phyloP scores from a whole-genome alignment of 1,139 yeast genomes.

The Meyerozyma athensensis region DNA sequence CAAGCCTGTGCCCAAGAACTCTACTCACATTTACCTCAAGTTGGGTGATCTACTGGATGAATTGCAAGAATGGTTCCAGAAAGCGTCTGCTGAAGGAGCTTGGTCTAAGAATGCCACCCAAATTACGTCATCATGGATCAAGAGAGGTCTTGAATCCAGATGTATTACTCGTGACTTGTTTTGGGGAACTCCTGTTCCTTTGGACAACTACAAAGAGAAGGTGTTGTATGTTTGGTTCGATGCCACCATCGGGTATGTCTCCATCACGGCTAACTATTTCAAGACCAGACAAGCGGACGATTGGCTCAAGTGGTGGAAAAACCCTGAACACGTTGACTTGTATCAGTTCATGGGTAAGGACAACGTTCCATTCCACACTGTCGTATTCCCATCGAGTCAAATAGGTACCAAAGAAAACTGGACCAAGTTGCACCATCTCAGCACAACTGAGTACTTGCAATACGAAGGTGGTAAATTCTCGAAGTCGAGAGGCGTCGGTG shows the following conservation, averaged over 20 bases:
- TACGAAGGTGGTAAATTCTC: slow-evolving; percentile 98
- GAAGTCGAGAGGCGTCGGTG: slow-evolving; percentile 94
- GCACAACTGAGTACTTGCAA: slow-evolving; percentile 93
- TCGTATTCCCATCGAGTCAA: slow-evolving; percentile 90
- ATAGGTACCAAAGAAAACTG: slow-evolving; percentile 84
- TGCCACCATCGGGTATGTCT: slow-evolving; percentile 94
- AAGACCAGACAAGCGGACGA: slow-evolving; percentile 47
- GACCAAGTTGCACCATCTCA: slow-evolving; percentile 88
- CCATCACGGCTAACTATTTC: slow-evolving; percentile 92
- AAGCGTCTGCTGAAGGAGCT: slow-evolving; percentile 62
- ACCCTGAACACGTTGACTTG: slow-evolving; percentile 76
- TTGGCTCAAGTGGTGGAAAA: slow-evolving; percentile 85
- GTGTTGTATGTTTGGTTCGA: slow-evolving; percentile 98
- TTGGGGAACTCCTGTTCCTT: slow-evolving; percentile 99
- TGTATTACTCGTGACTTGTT: slow-evolving; percentile 94
- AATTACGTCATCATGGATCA: slow-evolving; percentile 89
- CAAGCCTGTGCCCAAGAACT: slow-evolving; percentile 71
- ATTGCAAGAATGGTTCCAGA: slow-evolving; percentile 66
- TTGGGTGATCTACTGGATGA: slow-evolving; percentile 79
- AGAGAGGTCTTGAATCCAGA: slow-evolving; percentile 89
- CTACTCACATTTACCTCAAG: slow-evolving; percentile 81
- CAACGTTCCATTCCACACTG: slow-evolving; percentile 97
- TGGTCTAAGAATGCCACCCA: slow-evolving; percentile 92
- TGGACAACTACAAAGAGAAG: slow-evolving; percentile 74
- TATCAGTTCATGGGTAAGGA: slow-evolving; percentile 99